Base-by-base conservation (phyloP, 164 flowering plant species). In the Platanus orientalis region DNA sequence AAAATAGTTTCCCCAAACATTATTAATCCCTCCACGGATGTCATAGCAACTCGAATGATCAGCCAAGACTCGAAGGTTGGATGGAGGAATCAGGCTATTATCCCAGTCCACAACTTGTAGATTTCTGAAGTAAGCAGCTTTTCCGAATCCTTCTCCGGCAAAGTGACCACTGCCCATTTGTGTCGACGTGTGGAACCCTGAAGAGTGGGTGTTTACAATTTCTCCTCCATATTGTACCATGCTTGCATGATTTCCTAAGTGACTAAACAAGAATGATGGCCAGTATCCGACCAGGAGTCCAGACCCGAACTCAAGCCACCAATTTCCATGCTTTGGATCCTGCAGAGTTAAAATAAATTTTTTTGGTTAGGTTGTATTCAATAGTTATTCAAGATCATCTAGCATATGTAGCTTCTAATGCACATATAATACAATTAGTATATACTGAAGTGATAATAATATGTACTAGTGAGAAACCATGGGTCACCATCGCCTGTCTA, bases 151-250 rank as follows among this genome's bases (percentile, higher is more conserved):
- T 73, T 87, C 97, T 58, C 71, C 80, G 0, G 97, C 83, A 67
- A 90, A 93, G 63, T 84, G 95, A 16, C 98, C 98, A 64, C 97
- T 93, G 0, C 98, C 98, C 98, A 93, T 93, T 47, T 93, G 93
- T 0, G 98, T 90, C 0, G 81, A 52, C 10, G 98, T 93, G 78
- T 93, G 98, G 60, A 57, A 75, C 1, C 96, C 96, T 1, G 66
- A 65, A 6, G 87, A 53, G 56, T 85, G 52, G 0, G 72, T 68
- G 77, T 94, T 89, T 40, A 91, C 97, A 13, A 87, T 74, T 60
- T 94, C 98, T 26, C 97, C 98, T 45, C 97, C 97, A 60, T 84
- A 93, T 54, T 93, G 98, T 0, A 93, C 65, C 98, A 93, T 93
- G 73, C 73, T 87, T 26, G 98, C 98, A 65, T 88, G 96, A 29